Base-by-base conservation (phyloP, 2,329 filamentous ascomycete species). In the Gremmenia infestans region DNA sequence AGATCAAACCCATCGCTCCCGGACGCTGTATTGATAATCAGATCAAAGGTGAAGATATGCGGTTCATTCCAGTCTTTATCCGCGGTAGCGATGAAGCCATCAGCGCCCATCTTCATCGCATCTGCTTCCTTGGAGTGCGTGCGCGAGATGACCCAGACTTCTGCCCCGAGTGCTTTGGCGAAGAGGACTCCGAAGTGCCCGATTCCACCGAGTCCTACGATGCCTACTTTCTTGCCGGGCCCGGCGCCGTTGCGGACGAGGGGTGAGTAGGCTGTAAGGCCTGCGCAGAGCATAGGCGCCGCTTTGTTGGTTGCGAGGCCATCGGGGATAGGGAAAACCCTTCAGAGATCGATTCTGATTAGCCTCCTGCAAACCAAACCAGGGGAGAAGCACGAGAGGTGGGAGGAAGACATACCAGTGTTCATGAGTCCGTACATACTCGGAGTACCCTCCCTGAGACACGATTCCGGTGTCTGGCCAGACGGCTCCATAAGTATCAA, bases 261-360 rank as follows among this genome's bases (percentile, higher is more conserved):
- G 1, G 91, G 90, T 58, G 82, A 87, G 75, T 85, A 95, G 57
- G 85, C 84, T 3, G 91, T 95, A 62, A 95, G 78, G 60, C 91
- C 91, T 42, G 89, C 91, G 72, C 91, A 95, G 63, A 94, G 80
- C 87, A 92, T 91, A 9, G 88, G 88, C 1, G 89, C 90, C 1
- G 86, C 88, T 50, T 85, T 73, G 54, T 74, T 72, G 62, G 78
- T 81, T 9, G 76, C 66, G 47, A 95, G 79, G 52, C 78, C 82
- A 35, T 91, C 88, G 37, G 90, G 91, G 61, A 95, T 92, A 67
- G 87, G 87, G 68, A 82, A 84, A 47, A 81, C 79, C 79, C 78
- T 81, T 59, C 12, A 51, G 5, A 25, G 2, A 28, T 5, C 6
- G 22, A 15, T 43, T 17, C n/a, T 49, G 46, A 48, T 47, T 36